Conservation (phyloP, 495 filamentous ascomycete genomes). For the Tuber brumale region DNA sequence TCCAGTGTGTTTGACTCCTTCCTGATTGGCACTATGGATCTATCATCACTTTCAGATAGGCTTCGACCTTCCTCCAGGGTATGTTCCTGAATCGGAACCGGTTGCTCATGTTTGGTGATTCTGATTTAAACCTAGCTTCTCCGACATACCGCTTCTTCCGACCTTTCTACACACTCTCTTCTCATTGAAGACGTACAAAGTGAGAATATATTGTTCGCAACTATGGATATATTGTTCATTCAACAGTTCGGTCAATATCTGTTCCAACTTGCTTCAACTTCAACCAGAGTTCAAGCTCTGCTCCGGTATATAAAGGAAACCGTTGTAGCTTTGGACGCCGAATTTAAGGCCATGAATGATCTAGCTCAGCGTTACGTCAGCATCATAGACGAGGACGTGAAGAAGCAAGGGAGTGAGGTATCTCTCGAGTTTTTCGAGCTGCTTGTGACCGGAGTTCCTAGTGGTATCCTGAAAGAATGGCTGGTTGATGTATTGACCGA, state of each 20-base stretch:
- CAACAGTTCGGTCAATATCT: slow-evolving; percentile 70
- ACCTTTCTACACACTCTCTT: slow-evolving; percentile 69
- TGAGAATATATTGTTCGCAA: slow-evolving; percentile 56
- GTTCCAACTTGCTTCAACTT: slow-evolving; percentile 75
- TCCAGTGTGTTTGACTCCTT: slow-evolving; percentile 81
- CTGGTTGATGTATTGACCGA: slow-evolving; percentile 80
- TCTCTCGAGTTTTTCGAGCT: slow-evolving; percentile 77
- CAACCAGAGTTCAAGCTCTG: slow-evolving; percentile 77
- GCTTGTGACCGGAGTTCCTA: slow-evolving; percentile 75
- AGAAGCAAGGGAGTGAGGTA: slow-evolving; percentile 51
- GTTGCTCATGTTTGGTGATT: slow-evolving; percentile 9
- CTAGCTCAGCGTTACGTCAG: slow-evolving; percentile 67
- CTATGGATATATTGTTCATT: slow-evolving; percentile 77
- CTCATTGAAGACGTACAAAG: slow-evolving; percentile 48
- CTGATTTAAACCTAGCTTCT: slow-evolving; percentile 45
- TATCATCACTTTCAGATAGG: slow-evolving; percentile 38
- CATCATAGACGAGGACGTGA: slow-evolving; percentile 62
- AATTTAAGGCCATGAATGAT: slow-evolving; percentile 77
- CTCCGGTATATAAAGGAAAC: slow-evolving; percentile 73
- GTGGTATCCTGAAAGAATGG: slow-evolving; percentile 73
- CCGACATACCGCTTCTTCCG: slow-evolving; percentile 64
- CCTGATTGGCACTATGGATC: slow-evolving; percentile 59
- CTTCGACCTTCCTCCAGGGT: slow-evolving; percentile 37
- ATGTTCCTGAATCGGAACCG: slow-evolving; percentile 46
- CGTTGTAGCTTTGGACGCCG: slow-evolving; percentile 63